Base-by-base conservation (phyloP, 441 rosid species). In the Pelargonium australe region DNA sequence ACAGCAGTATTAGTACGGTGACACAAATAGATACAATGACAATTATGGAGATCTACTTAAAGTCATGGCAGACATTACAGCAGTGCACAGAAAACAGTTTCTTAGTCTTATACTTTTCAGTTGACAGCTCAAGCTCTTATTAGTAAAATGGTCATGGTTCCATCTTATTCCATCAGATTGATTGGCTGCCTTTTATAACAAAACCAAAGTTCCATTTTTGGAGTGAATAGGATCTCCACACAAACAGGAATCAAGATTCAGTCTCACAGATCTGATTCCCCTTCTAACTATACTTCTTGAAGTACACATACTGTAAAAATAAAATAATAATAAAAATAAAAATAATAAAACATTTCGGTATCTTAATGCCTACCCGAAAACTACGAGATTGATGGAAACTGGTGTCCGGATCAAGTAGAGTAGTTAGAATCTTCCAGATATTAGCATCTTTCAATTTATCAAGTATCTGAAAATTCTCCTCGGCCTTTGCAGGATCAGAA, bases 401-500 rank as follows among this genome's bases (percentile, higher is more conserved):
- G 67, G 90, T 83, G 72, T 85, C 84, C 71, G 94, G 86, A 87
- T 91, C 97, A 37, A 93, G 86, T 58, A 96, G 78, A 81, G 71
- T 79, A 19, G 78, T 72, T 76, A 96, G 78, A 70, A 91, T 90
- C 85, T 87, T 93, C 99, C 99, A 93, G 70, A 93, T 81, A 77
- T 90, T 93, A 75, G 84, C 78, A 85, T 93, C 99, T 83, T 93
- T 91, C 83, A 96, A 79, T 76, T 93, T 97, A 81, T 96, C 97
- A 78, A 96, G 95, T 77, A 84, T 73, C 78, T 82, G 96, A 81
- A 91, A 96, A 76, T 85, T 85, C 80, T 93, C 97, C 86, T 96
- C 98, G 5, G 93, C 83, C 82, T 86, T 91, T 55, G 72, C 67
- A 69, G 93, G 89, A 71, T 92, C 98, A 17, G 91, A 80, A 87